Conservation (phyloP, 2,329 filamentous ascomycete species). For the Talaromyces pinophilus region DNA sequence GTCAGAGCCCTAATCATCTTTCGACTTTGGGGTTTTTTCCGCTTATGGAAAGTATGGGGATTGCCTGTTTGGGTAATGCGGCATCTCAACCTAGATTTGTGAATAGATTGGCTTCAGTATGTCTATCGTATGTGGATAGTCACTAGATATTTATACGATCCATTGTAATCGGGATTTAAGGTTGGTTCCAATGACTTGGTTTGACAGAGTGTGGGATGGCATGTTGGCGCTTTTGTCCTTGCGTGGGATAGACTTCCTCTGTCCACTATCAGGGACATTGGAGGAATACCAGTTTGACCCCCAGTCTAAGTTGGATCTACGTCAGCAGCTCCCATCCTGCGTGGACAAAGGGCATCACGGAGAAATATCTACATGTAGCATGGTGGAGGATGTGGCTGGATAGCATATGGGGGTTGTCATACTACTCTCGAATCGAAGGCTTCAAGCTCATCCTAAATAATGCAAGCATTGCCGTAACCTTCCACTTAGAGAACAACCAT, state of each 20-base stretch:
- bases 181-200: not conserved
- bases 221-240: not conserved
- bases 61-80: conserved; percentile 1
- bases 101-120: not conserved
- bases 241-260: not conserved
- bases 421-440: not conserved
- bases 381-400: not conserved
- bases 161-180: no score
- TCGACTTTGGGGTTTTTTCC: not conserved
- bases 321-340: not conserved
- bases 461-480: not conserved
- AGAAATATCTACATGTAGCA: not conserved
- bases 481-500: not conserved
- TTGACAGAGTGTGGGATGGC: conserved; percentile 1
- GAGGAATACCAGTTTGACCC: not conserved
- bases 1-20: not conserved
- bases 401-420: not conserved
- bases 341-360: not conserved
- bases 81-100: not conserved
- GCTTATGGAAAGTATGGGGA: not conserved
- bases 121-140: not conserved
- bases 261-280: not conserved
- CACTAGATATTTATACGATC: not conserved
- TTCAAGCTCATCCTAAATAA: not conserved
- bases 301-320: not conserved